Evolutionary conservation across 352 stramenopile species (phyloP), one percentile per base, ranked within the genome.

Genomic region (Phytopythium aichiense): DNA sequence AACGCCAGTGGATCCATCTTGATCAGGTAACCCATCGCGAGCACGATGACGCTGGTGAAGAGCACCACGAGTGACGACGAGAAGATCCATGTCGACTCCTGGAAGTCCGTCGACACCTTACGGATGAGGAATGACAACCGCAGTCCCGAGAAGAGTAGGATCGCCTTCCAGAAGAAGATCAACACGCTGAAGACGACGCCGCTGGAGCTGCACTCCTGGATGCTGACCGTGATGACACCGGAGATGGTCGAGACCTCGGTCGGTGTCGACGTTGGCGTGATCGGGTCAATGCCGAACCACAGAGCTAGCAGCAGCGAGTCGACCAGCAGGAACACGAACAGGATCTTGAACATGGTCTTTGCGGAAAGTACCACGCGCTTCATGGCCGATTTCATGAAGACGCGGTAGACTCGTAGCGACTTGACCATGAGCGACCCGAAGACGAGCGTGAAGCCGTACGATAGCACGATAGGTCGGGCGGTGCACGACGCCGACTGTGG

Each of bases 51-150:
- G 31, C 55, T 55, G 22, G 35, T 63, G 16, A 74, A 65, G 18
- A 82, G 37, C 51, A 81, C 67, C 0, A 78, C 43, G 12, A 75
- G 13, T 2, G 57, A 63, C 18, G 74, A 69, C 20, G 59, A 58
- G 48, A 74, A 62, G 43, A 70, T 75, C 71, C 71, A 76, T 20
- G 73, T 64, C 6, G 68, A 68, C 28, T 79, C 71, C 45, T 79
- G 71, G 25, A 76, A 79, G 33, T 79, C 71, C 1, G 55, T 35
- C 25, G 67, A 74, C 8, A 72, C 68, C 31, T 79, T 76, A 49
- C 74, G 77, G 60, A 87, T 81, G 25, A 81, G 63, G 43, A 87
- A 80, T 8, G 72, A 78, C 28, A 84, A n/a, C 31, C 74, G 80
- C n/a, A 82, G 50, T 4, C 74, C 74, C 0, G 64, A 35, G 7